These are phyloP conservation scores for Gnomoniopsis sp. DNA, from an alignment of 2,329 filamentous ascomycete genomes.

Conservation along the genomic window DNA sequence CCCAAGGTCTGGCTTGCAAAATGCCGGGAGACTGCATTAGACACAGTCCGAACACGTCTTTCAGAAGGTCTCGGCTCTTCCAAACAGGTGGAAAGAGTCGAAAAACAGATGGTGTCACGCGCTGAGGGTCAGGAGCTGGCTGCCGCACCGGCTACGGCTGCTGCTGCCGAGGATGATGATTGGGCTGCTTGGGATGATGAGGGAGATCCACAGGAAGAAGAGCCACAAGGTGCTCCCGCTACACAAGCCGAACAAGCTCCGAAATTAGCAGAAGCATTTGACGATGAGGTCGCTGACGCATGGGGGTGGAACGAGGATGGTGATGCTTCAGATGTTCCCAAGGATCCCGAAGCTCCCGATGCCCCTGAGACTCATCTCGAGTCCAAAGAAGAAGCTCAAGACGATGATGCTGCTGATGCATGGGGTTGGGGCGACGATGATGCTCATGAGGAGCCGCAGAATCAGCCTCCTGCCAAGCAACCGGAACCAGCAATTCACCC, in stretches of 20 bases:
- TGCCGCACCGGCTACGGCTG: constrained; percentile 33
- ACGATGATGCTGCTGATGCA: constrained; percentile 55
- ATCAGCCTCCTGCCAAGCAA: constrained; percentile 11
- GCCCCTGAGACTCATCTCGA: constrained; percentile 20
- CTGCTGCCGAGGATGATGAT: constrained; percentile 49
- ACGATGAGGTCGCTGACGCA: constrained; percentile 35
- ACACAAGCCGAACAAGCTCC: constrained; percentile 6
- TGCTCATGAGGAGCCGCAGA: constrained; percentile 28
- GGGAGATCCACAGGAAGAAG: constrained; percentile 39
- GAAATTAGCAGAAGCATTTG: constrained; percentile 26
- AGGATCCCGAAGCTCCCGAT: background rate
- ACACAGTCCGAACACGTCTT: constrained; percentile 68
- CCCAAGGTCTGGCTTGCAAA: constrained; percentile 83
- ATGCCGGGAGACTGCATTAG: constrained; percentile 75
- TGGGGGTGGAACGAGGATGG: constrained; percentile 33
- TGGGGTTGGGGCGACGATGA: constrained; percentile 85
- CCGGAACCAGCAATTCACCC: constrained; percentile 20
- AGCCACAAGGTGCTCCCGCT: constrained; percentile 16
- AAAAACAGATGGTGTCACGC: constrained; percentile 74
- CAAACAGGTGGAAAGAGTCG: constrained; percentile 75
- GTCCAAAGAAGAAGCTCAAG: constrained; percentile 14
- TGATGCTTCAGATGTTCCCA: constrained; percentile 22
- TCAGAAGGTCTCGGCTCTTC: constrained; percentile 60
- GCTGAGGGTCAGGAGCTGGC: constrained; percentile 63
- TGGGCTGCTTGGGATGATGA: constrained; percentile 82